phyloP scores from a whole-genome alignment of 768 basidiomycete species.

The Dioszegia crocea region DNA sequence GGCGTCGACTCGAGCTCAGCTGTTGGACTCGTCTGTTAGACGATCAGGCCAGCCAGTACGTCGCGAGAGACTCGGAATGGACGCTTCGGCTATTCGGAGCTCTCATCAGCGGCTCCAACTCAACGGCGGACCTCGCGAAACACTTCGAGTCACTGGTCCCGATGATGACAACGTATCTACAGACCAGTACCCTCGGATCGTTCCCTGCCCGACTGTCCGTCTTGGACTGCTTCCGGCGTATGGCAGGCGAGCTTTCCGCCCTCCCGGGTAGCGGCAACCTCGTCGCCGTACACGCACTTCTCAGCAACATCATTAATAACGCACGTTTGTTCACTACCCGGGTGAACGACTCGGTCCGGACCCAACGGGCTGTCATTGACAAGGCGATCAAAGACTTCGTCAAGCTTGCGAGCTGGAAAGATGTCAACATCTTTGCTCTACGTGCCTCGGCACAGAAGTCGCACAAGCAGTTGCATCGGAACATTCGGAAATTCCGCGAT shows the following conservation, averaged over 20 bases:
- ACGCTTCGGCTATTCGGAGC: slow-evolving; percentile 85
- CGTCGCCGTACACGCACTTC: slow-evolving; percentile 57
- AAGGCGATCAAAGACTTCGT: slow-evolving; percentile 78
- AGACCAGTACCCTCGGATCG: slow-evolving; percentile 74
- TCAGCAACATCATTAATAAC: slow-evolving; percentile 61
- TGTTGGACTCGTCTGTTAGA: slow-evolving; percentile 80
- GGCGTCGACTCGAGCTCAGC: slow-evolving; percentile 82
- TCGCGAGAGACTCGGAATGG: slow-evolving; percentile 61
- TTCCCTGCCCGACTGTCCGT: slow-evolving; percentile 65
- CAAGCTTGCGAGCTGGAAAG: slow-evolving; percentile 97
- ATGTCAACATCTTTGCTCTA: slow-evolving; percentile 88
- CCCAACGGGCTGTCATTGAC: slow-evolving; percentile 64
- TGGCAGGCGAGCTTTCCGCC: slow-evolving; percentile 51
- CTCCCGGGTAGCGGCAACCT: slow-evolving; percentile 46
- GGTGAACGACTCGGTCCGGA: slow-evolving; percentile 55
- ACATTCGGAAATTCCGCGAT: slow-evolving; percentile 86
- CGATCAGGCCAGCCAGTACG: slow-evolving; percentile 58
- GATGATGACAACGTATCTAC: slow-evolving; percentile 75
- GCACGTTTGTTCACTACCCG: slow-evolving; percentile 61
- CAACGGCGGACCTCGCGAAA: slow-evolving; percentile 42
- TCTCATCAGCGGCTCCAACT: not conserved
- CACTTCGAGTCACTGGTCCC: slow-evolving; percentile 68
- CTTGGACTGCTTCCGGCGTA: slow-evolving; percentile 61
- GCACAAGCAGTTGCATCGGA: slow-evolving; percentile 85
- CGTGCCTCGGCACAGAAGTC: slow-evolving; percentile 84